Evolutionary conservation across 108 stramenopile species (phyloP).

Genomic region (Nitzschia sp.): DNA sequence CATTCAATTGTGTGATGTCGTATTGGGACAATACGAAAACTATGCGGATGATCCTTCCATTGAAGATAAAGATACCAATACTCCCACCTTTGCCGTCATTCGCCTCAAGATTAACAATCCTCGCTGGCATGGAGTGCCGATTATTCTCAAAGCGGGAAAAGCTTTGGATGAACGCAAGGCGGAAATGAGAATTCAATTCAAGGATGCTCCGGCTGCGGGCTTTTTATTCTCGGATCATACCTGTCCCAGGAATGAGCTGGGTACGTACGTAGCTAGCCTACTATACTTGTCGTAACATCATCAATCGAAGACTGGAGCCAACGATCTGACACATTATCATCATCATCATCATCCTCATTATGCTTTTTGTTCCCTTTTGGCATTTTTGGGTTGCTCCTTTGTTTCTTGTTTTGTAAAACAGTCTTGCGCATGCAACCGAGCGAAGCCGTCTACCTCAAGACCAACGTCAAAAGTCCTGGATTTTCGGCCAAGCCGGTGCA

Average conservation of each 20-base stretch:
- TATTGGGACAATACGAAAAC: conserved; percentile 95
- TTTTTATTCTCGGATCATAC: conserved; percentile 58
- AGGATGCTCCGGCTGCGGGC: conserved; percentile 73
- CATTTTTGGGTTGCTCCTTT: neutral
- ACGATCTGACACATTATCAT: too few species aligned
- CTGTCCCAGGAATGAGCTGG: conserved; percentile 91
- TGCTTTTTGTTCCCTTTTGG: too few species aligned
- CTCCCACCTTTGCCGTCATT: conserved; percentile 91
- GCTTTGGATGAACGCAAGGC: conserved; percentile 96
- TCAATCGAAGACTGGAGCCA: too few species aligned
- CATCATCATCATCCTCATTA: too few species aligned
- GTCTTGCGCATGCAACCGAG: conserved; percentile 90
- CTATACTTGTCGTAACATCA: too few species aligned
- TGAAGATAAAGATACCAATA: conserved; percentile 84
- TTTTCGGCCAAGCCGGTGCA: conserved; percentile 82
- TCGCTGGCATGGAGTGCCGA: conserved; percentile 96
- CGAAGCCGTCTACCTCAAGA: conserved; percentile 95
- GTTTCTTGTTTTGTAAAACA: neutral
- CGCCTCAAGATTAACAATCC: conserved; percentile 89
- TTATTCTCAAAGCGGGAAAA: conserved; percentile 97
- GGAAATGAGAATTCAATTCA: conserved; percentile 95
- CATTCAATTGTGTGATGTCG: conserved; percentile 77
- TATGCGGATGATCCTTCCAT: conserved; percentile 90
- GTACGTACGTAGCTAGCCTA: neutral
- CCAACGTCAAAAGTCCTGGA: conserved; percentile 95